Base-by-base conservation (phyloP, 163 green algal species). In the Prototheca cutis region DNA sequence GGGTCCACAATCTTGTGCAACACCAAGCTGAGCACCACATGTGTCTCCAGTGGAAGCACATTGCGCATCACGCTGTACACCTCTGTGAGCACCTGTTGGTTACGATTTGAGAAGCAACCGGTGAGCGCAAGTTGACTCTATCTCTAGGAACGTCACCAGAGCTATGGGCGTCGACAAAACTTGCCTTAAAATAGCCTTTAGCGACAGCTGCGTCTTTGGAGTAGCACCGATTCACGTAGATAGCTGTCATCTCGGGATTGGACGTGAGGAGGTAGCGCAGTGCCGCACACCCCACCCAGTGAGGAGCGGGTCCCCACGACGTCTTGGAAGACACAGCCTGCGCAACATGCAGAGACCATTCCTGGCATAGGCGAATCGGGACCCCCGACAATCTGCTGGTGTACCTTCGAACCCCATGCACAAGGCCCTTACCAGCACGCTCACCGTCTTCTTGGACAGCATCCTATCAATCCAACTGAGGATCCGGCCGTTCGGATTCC, bases 1-100 rank as follows among this genome's bases (percentile, higher is more conserved):
- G 32, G 36, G 33, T 72, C 82, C n/a, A 93, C 84, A 23, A 93
- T 71, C 65, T 94, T 94, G 83, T 89, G 84, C 24, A 95, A 72
- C 21, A 95, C 77, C 7, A 95, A 74, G 31, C 62, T 72, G 23
- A 95, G 62, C 27, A 88, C 52, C 0, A 92, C 62, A 53, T 89
- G 80, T 3, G 75, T 59, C 28, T 69, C 47, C 2, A 78, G 40
- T 10, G 59, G 55, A n/a, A 91, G 64, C 29, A 68, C 23, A 1
- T 74, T 63, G 27, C 49, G 19, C 8, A 56, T 17, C 2, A 73
- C 63, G 18, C 71, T 58, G 59, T 91, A 92, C 32, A 90, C 83
- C 71, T 94, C 86, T 6, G 63, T 74, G 33, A 93, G 58, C 0
- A 87, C 86, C 81, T 90, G 74, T 31, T 27, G 4, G 34, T 8